Evolutionary conservation across 805 yeast species (phyloP).

Genomic region (Ogataea wickerhamii): DNA sequence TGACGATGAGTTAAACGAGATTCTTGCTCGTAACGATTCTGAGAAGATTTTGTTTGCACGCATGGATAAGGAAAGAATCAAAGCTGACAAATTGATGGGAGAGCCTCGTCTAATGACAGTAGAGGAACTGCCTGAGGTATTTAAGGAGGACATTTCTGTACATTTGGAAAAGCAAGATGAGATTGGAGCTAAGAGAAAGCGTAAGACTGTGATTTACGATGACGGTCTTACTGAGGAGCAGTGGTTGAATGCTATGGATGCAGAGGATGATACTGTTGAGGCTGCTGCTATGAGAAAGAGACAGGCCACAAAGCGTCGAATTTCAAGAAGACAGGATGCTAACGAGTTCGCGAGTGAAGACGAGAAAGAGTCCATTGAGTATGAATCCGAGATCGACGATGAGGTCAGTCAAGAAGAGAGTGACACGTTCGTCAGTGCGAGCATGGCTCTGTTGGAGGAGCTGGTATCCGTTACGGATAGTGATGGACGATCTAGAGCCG

Average conservation of each 20-base stretch:
- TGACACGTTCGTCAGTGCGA: constrained; percentile 17
- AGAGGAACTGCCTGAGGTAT: constrained; percentile 76
- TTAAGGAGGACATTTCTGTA: constrained; percentile 55
- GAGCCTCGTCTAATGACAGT: constrained; percentile 56
- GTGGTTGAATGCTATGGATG: constrained; percentile 76
- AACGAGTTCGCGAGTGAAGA: constrained; percentile 17
- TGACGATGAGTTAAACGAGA: constrained; percentile 66
- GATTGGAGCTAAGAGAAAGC: constrained; percentile 60
- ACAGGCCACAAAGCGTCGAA: constrained; percentile 39
- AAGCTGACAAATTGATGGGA: constrained; percentile 32
- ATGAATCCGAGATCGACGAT: constrained; percentile 10
- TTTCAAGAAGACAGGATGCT: constrained; percentile 26
- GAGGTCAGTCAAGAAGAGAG: constrained; percentile 11
- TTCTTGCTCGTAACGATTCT: constrained; percentile 63
- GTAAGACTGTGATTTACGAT: constrained; percentile 58
- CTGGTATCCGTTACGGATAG: constrained; percentile 41
- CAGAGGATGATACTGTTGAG: constrained; percentile 61
- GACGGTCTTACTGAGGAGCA: constrained; percentile 74
- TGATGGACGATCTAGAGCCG: constrained; percentile 45
- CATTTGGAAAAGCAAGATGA: constrained; percentile 39
- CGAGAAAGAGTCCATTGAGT: constrained; percentile 6
- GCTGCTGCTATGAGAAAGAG: constrained; percentile 55
- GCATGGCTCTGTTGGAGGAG: constrained; percentile 40
- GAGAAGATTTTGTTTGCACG: constrained; percentile 54
- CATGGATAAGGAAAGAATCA: constrained; percentile 56